Evolutionary conservation across 208 protist genomes (phyloP).

Genomic region (Wallacemonas collosoma): DNA sequence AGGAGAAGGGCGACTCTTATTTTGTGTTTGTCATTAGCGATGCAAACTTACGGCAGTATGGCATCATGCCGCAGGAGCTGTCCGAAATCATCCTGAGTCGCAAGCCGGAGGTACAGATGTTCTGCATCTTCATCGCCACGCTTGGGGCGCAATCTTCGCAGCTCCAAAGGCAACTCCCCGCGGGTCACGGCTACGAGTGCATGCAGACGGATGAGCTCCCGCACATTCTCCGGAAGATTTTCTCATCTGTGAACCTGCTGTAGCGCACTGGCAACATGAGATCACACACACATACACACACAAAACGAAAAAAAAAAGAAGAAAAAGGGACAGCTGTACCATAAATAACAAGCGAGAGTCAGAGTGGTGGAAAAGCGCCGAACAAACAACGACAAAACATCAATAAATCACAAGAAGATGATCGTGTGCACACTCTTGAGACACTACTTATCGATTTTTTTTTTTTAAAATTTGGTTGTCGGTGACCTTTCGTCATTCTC

Average conservation of each 20-base stretch:
- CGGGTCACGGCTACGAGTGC: slow-evolving; percentile 87
- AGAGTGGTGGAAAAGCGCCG: no score
- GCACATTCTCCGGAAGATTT: slow-evolving; percentile 89
- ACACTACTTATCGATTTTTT: not conserved
- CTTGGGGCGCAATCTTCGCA: slow-evolving; percentile 79
- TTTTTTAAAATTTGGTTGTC: slow-evolving; percentile 12
- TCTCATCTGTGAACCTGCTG: slow-evolving; percentile 72
- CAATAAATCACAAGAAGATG: not conserved
- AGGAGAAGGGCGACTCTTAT: slow-evolving; percentile 87
- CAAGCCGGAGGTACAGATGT: slow-evolving; percentile 84
- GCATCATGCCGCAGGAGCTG: slow-evolving; percentile 81
- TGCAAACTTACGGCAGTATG: slow-evolving; percentile 94
- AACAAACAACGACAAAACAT: not conserved
- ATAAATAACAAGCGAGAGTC: not conserved
- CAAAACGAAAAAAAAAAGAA: slow-evolving; percentile 11
- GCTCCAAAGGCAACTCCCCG: slow-evolving; percentile 72
- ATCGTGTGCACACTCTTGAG: not conserved
- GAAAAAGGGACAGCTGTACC: slow-evolving; percentile 21
- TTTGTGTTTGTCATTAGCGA: slow-evolving; percentile 95
- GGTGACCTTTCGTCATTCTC: not conserved
- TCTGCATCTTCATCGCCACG: slow-evolving; percentile 92
- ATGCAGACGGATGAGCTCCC: slow-evolving; percentile 85
- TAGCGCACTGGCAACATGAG: not conserved
- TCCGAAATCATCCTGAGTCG: slow-evolving; percentile 66
- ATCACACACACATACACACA: not conserved